phyloP scores from a whole-genome alignment of 2,329 filamentous ascomycete genomes.

The Colletotrichum sp. region DNA sequence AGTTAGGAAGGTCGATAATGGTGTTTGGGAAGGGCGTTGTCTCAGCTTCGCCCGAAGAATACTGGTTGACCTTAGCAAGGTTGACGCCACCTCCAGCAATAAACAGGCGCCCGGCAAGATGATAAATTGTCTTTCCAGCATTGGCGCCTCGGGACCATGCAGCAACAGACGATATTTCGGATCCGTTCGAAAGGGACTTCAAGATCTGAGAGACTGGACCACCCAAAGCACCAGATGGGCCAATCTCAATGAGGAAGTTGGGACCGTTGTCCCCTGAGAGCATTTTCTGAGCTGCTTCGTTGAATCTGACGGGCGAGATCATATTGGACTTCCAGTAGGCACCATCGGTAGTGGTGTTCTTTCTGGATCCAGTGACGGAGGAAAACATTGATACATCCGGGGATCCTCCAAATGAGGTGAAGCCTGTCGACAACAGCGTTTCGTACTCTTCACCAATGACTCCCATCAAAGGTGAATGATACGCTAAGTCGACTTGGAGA shows the following conservation, averaged over 20 bases:
- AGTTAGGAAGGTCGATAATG: constrained; percentile 15
- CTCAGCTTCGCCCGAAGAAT: background rate
- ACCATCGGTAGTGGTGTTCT: background rate
- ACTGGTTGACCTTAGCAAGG: background rate
- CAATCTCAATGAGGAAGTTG: constrained; percentile 32
- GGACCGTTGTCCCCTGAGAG: background rate
- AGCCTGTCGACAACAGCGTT: background rate
- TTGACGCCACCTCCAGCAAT: background rate
- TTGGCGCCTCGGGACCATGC: background rate
- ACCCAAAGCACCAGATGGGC: constrained; percentile 31
- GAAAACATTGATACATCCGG: constrained; percentile 9
- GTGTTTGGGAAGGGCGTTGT: background rate
- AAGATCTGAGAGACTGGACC: constrained; percentile 31
- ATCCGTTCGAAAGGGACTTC: background rate
- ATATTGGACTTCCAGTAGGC: constrained; percentile 14
- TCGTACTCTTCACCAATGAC: background rate
- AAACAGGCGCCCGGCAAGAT: background rate
- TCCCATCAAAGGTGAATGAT: constrained; percentile 16
- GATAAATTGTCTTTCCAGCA: background rate
- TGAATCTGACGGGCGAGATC: constrained; percentile 2
- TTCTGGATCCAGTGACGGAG: constrained; percentile 8
- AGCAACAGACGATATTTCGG: background rate
- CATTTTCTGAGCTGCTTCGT: background rate
- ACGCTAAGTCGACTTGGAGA: constrained; percentile 25
- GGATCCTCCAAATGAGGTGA: background rate